A percentile compares a stretch with the other conserved stretches of the same genome.
These are phyloP conservation scores for Lactifluus echinatus DNA, from an alignment of 768 basidiomycete genomes.

Conservation along the genomic window DNA sequence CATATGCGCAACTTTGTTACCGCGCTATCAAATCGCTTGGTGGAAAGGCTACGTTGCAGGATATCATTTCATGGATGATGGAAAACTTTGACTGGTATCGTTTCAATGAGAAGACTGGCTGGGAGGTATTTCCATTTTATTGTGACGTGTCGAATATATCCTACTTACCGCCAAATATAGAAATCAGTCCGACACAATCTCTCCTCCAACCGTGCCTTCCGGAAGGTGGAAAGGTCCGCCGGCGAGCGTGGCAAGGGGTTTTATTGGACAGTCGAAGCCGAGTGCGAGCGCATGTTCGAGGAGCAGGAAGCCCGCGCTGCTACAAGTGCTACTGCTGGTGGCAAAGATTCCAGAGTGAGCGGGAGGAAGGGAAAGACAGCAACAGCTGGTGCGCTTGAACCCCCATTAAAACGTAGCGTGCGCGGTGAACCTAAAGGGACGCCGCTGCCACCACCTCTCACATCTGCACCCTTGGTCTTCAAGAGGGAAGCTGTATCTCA, in stretches of 20 bases:
- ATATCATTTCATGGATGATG: conserved; percentile 89
- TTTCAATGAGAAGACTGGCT: conserved; percentile 71
- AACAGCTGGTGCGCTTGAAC: conserved; percentile 37
- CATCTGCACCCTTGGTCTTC: conserved; percentile 50
- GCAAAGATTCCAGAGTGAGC: conserved; percentile 35
- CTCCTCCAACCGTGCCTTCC: conserved; percentile 86
- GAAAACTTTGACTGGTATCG: conserved; percentile 86
- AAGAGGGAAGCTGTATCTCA: conserved; percentile 29
- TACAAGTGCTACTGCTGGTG: conserved; percentile 23
- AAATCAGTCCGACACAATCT: conserved; percentile 92
- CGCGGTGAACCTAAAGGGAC: conserved; percentile 53
- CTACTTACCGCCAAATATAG: conserved; percentile 25
- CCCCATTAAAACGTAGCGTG: conserved; percentile 60
- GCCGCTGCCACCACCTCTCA: conserved; percentile 60
- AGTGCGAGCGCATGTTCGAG: conserved; percentile 56
- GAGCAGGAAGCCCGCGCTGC: conserved; percentile 51
- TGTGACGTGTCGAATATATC: conserved; percentile 2
- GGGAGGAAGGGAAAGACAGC: conserved; percentile 52
- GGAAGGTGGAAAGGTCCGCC: conserved; percentile 78
- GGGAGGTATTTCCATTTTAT: conserved; percentile 61
- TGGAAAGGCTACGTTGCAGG: conserved; percentile 83
- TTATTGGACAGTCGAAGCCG: conserved; percentile 86
- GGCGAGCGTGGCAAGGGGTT: conserved; percentile 88
- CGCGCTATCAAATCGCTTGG: conserved; percentile 75
- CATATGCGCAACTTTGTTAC: conserved; percentile 89